phyloP scores from a whole-genome alignment of 441 rosid species.

The Populus hybrid region DNA sequence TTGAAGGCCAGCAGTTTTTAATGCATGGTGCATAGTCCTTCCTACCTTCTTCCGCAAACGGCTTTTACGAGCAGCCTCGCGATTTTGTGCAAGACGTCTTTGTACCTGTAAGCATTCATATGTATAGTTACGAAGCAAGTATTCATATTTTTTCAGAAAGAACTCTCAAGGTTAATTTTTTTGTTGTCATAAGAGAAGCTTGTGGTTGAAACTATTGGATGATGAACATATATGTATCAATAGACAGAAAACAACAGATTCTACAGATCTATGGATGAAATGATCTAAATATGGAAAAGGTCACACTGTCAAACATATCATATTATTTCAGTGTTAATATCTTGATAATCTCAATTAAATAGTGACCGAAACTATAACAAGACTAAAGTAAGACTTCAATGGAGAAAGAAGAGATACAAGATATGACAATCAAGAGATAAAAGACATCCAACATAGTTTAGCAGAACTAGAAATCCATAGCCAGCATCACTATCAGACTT shows the following conservation, averaged over 20 bases:
- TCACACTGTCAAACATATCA: background rate
- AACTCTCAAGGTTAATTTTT: background rate
- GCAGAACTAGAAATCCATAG: background rate
- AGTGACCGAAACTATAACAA: background rate
- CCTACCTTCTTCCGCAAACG: slow-evolving; percentile 91
- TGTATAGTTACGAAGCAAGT: slow-evolving; percentile 14
- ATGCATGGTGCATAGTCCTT: background rate
- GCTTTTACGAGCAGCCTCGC: slow-evolving; percentile 98
- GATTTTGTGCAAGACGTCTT: slow-evolving; percentile 95
- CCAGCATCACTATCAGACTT: background rate
- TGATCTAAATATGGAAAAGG: background rate
- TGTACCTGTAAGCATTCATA: slow-evolving; percentile 47
- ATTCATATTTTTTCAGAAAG: slow-evolving; percentile 12
- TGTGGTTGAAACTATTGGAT: too few relatives aligned
- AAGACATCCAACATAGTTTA: background rate
- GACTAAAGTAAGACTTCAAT: slow-evolving; percentile 1
- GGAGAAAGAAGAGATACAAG: background rate
- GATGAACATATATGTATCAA: background rate
- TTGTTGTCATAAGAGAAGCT: too few relatives aligned
- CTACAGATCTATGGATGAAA: background rate
- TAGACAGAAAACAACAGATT: background rate
- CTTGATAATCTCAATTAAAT: background rate
- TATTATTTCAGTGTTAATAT: background rate
- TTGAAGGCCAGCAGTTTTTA: slow-evolving; percentile 2
- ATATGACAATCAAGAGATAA: background rate